A percentile compares a stretch with the other conserved stretches of the same genome.
Evolutionary conservation across 345 rosid genomes (phyloP).

Genomic region (Aquilaria sinensis): DNA sequence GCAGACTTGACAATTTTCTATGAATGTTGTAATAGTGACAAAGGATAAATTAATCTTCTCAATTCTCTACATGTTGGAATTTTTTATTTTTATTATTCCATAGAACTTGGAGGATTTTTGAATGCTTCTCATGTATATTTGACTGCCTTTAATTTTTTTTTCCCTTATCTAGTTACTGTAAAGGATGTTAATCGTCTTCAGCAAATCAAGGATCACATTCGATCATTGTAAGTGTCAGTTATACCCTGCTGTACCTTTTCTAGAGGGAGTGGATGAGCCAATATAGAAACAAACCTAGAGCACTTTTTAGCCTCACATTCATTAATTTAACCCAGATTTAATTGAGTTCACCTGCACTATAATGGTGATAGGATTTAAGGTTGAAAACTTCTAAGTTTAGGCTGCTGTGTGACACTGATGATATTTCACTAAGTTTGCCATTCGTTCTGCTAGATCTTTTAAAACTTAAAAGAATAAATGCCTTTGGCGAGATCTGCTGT

Average conservation of each 20-base stretch:
- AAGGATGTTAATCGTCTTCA: constrained; percentile 50
- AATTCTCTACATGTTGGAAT: not conserved
- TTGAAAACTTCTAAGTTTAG: no score
- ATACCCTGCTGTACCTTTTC: constrained; percentile 6
- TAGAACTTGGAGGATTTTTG: no score
- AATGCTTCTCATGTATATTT: no score
- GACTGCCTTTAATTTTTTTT: not conserved
- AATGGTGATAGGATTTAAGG: no score
- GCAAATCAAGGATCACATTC: constrained; percentile 59
- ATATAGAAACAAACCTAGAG: not conserved
- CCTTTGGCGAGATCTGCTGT: no score
- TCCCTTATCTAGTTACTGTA: constrained; percentile 34
- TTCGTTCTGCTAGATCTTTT: no score
- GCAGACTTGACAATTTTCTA: not conserved
- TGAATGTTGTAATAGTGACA: not conserved
- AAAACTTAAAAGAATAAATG: no score
- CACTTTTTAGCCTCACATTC: constrained; percentile 4
- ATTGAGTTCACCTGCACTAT: no score
- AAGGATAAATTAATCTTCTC: not conserved
- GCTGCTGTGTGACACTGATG: no score
- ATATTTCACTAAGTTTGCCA: no score
- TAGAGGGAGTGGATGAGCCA: not conserved
- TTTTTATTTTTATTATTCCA: no score
- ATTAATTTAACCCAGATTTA: no score
- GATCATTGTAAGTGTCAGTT: constrained; percentile 42